phyloP scores from a whole-genome alignment of 305 asterid species.

The Andrographis paniculata region DNA sequence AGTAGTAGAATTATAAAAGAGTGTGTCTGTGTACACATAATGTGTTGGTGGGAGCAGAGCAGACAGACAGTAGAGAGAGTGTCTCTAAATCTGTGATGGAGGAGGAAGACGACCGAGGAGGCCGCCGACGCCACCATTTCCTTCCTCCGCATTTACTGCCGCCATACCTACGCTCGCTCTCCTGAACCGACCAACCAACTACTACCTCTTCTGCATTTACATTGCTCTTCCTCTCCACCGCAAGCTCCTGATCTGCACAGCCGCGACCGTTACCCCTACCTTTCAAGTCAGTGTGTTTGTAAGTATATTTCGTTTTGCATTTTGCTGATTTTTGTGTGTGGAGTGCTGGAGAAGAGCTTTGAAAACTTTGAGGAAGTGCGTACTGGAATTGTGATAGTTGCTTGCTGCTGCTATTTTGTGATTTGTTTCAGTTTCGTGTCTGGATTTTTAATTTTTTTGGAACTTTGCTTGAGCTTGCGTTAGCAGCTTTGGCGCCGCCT shows the following conservation, averaged over 20 bases:
- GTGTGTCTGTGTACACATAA: conserved; percentile 21
- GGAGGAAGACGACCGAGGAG: no score
- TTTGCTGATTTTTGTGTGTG: conserved; percentile 18
- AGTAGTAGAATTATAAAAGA: not conserved
- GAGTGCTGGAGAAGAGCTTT: conserved; percentile 32
- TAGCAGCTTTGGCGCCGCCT: conserved; percentile 2
- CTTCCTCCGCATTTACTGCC: no score
- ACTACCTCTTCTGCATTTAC: conserved; percentile 16
- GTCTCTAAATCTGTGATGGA: conserved; percentile 24
- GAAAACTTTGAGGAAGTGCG: conserved; percentile 11
- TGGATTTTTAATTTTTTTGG: not conserved
- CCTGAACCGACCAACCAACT: conserved; percentile 10
- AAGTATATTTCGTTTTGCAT: conserved; percentile 7
- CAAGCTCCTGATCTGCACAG: conserved; percentile 30
- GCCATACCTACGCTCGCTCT: no score
- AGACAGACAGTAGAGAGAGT: conserved; percentile 12
- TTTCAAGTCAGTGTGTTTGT: conserved; percentile 22
- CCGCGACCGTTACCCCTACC: no score
- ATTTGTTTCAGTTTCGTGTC: conserved; percentile 15
- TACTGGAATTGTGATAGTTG: conserved; percentile 4
- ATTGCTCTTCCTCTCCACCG: conserved; percentile 23
- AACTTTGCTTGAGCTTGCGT: conserved; percentile 13
- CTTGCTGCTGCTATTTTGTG: conserved; percentile 6
- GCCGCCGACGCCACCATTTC: no score
- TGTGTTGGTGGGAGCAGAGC: conserved; percentile 21